Evolutionary conservation across 2,329 filamentous ascomycete genomes (phyloP).

Genomic region (Neobulgaria alba): DNA sequence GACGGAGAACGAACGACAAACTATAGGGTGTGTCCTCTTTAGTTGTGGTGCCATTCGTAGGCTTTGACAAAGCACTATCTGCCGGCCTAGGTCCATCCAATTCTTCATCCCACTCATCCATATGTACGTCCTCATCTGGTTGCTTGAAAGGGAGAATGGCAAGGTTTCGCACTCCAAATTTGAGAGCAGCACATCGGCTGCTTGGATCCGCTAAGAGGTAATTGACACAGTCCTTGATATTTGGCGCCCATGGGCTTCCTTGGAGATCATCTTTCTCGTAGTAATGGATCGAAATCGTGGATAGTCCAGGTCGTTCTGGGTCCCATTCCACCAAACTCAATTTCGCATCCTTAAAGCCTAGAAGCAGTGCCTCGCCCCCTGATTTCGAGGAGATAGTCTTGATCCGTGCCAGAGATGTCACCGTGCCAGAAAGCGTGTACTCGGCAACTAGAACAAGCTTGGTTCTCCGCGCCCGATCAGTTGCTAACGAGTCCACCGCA

Average conservation of each 20-base stretch:
- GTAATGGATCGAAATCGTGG: slow-evolving; percentile 92
- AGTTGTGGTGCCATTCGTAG: slow-evolving; percentile 18
- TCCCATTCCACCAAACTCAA: slow-evolving; percentile 94
- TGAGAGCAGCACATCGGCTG: slow-evolving; percentile 87
- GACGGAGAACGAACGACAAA: slow-evolving; percentile 84
- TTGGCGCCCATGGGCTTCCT: slow-evolving; percentile 71
- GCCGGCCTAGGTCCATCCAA: slow-evolving; percentile 58
- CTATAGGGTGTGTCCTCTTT: slow-evolving; percentile 62
- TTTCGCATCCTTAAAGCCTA: slow-evolving; percentile 86
- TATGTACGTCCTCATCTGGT: slow-evolving; percentile 76
- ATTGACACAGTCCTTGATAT: slow-evolving; percentile 67
- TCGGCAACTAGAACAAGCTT: slow-evolving; percentile 83
- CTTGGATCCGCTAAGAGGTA: slow-evolving; percentile 82
- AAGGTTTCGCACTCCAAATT: slow-evolving; percentile 80
- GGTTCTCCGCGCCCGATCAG: slow-evolving; percentile 56
- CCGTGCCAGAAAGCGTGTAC: slow-evolving; percentile 72
- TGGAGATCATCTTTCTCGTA: slow-evolving; percentile 91
- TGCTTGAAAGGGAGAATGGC: slow-evolving; percentile 92
- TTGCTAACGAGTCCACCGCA: slow-evolving; percentile 52
- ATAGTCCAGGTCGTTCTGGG: slow-evolving; percentile 65
- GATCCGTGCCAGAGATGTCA: slow-evolving; percentile 74
- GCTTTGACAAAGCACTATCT: slow-evolving; percentile 33
- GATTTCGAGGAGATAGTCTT: slow-evolving; percentile 65
- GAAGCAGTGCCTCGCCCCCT: slow-evolving; percentile 72
- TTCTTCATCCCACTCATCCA: slow-evolving; percentile 84